Conservation (phyloP, 345 rosid genomes). For the Pseudoturritis turrita region DNA sequence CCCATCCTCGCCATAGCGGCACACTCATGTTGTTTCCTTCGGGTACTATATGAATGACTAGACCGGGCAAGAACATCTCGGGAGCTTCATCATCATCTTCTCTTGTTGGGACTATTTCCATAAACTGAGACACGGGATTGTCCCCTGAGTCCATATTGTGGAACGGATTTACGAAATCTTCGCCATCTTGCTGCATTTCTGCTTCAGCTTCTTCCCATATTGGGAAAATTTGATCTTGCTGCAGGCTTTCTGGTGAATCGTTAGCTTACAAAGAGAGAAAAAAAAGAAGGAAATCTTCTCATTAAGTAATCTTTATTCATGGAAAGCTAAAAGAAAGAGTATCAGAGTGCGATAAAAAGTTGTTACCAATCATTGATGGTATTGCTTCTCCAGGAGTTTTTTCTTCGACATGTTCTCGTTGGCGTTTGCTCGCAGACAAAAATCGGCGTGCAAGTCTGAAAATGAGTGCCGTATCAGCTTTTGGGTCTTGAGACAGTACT, state of each 20-base stretch:
- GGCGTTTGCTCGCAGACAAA: slow-evolving; percentile 42
- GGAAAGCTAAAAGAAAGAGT: not conserved
- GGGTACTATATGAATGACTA: slow-evolving; percentile 68
- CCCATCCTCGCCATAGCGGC: slow-evolving; percentile 62
- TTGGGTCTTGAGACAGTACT: slow-evolving; percentile 64
- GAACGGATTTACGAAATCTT: slow-evolving; percentile 32
- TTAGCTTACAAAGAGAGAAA: slow-evolving; percentile 3
- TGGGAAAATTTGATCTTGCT: slow-evolving; percentile 22
- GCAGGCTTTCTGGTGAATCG: not conserved
- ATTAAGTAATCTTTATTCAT: not conserved
- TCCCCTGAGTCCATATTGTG: slow-evolving; percentile 33
- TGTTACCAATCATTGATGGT: slow-evolving; percentile 27
- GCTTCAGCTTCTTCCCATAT: slow-evolving; percentile 25
- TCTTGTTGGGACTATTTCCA: slow-evolving; percentile 50
- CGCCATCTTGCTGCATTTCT: slow-evolving; percentile 12
- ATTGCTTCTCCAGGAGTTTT: slow-evolving; percentile 4
- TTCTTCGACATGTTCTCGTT: slow-evolving; percentile 1
- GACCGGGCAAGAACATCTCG: slow-evolving; percentile 80
- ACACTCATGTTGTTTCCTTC: slow-evolving; percentile 25
- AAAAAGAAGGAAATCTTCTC: not conserved
- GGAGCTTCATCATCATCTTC: slow-evolving; percentile 34
- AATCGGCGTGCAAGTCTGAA: slow-evolving; percentile 71
- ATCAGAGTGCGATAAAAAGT: not conserved
- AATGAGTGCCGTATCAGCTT: slow-evolving; percentile 57
- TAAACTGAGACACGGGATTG: slow-evolving; percentile 53